Percentiles rank a stretch among this genome's conserved stretches.
These are phyloP conservation scores for Annulohypoxylon bovei DNA, from an alignment of 495 filamentous ascomycete species.

Conservation along the genomic window DNA sequence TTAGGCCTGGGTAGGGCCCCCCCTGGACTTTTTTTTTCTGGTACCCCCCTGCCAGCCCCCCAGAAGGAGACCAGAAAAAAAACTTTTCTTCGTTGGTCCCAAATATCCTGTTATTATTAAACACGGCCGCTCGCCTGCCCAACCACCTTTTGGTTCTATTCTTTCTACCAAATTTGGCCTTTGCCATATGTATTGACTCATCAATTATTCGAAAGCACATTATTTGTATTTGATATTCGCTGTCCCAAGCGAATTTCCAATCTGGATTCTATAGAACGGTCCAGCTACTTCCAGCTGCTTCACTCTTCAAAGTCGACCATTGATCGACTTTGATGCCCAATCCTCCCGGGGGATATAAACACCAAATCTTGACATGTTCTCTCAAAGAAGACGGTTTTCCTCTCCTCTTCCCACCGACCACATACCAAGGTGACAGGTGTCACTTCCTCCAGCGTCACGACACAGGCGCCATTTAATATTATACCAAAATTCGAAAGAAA, in stretches of 20 bases:
- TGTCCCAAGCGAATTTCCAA: slow-evolving; percentile 34
- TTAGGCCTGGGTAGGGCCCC: slow-evolving; percentile 34
- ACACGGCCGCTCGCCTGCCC: slow-evolving; percentile 41
- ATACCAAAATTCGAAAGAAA: slow-evolving; percentile 33
- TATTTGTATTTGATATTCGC: slow-evolving; percentile 36
- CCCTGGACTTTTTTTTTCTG: slow-evolving; percentile 17
- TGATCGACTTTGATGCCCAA: slow-evolving; percentile 45
- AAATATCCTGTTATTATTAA: slow-evolving; percentile 45
- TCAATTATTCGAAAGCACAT: slow-evolving; percentile 32
- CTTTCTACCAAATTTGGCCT: slow-evolving; percentile 47
- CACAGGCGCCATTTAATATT: slow-evolving; percentile 53
- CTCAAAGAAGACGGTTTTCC: slow-evolving; percentile 58
- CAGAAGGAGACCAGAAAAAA: slow-evolving; percentile 33
- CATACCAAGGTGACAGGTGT: slow-evolving; percentile 65
- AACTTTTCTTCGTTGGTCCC: slow-evolving; percentile 37
- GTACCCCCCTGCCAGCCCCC: slow-evolving; percentile 24
- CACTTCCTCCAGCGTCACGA: slow-evolving; percentile 59
- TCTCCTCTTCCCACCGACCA: slow-evolving; percentile 64
- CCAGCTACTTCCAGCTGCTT: slow-evolving; percentile 46
- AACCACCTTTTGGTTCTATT: slow-evolving; percentile 39
- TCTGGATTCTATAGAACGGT: slow-evolving; percentile 41
- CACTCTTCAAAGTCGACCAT: slow-evolving; percentile 41
- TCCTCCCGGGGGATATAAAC: slow-evolving; percentile 51
- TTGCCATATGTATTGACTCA: slow-evolving; percentile 46
- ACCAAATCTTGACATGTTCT: slow-evolving; percentile 60